Base-by-base conservation (phyloP, 352 stramenopile genomes). In the Albugo candida region DNA sequence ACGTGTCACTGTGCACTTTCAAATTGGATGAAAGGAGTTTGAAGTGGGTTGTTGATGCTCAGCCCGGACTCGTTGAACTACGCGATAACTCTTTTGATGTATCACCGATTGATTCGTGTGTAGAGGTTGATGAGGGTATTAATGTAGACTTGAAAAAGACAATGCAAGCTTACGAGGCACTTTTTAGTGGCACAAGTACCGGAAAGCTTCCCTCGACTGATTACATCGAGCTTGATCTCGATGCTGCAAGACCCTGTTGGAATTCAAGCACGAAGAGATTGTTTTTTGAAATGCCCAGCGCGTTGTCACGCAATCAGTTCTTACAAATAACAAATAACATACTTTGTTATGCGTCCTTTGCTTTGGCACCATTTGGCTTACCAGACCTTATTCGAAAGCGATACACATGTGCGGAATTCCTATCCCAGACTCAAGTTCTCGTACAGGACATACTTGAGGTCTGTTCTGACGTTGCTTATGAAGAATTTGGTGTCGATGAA, bases 381-480 rank as follows among this genome's bases (percentile, higher is more conserved):
- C 71, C 77, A 14, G 38, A 61, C 34, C 58, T 56, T 5, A 48
- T 82, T 31, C 67, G 66, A 36, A 71, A 79, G 42, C 63, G 67
- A 44, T 60, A 73, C 31, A 72, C 74, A 40, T 48, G 83, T 18
- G 66, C 74, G 11, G 75, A 87, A 51, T 58, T 87, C 27, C 85
- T 86, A 57, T 62, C 70, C 5, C 67, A 76, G 36, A 76, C 66
- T 38, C 75, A 71, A 8, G 74, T 71, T 34, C 64, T 91, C 1
- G 82, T 85, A 47, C 77, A 91, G 44, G 77, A 91, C 44, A 69
- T 84, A 34, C 80, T 91, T 45, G 77, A 91, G 43, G 75, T 87
- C 46, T 81, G 74, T 36, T 87, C 74, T 5, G 77, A 91, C 27
- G 50, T 91, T n/a, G 70, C 87, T n/a, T 91, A 91, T 50, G 60